phyloP scores from a whole-genome alignment of 768 basidiomycete species.

The Xanthoconium stramineum region DNA sequence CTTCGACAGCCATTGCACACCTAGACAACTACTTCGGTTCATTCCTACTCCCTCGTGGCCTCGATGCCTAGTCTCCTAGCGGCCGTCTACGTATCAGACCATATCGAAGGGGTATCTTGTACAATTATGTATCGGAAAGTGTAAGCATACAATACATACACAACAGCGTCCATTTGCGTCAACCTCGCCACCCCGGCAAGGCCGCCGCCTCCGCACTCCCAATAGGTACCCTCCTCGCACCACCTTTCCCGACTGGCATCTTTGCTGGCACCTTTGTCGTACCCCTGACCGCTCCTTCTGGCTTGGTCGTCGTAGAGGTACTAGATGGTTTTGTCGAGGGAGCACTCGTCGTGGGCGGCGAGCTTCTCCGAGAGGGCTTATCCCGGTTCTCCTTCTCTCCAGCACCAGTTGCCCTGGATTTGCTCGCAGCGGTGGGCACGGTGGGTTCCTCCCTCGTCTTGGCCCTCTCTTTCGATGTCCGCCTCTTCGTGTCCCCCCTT shows the following conservation, averaged over 20 bases:
- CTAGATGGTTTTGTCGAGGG: conserved; percentile 18
- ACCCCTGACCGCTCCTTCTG: conserved; percentile 10
- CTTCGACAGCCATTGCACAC: conserved; percentile 26
- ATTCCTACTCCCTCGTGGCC: conserved; percentile 36
- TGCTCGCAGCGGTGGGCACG: conserved; percentile 15
- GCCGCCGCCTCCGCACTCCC: conserved; percentile 62
- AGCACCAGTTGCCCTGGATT: conserved; percentile 30
- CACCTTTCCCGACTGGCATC: conserved; percentile 39
- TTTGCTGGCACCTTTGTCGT: conserved; percentile 26
- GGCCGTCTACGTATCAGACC: background rate
- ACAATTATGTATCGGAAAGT: conserved; percentile 15
- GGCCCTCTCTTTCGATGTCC: conserved; percentile 37
- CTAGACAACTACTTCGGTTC: conserved; percentile 47
- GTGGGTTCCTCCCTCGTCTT: conserved; percentile 33
- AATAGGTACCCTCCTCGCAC: conserved; percentile 64
- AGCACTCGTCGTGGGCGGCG: conserved; percentile 20
- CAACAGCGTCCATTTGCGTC: conserved; percentile 1
- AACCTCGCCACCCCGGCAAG: conserved; percentile 49
- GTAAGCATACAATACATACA: conserved; percentile 14
- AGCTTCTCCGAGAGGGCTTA: conserved; percentile 30
- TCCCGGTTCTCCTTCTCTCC: conserved; percentile 36
- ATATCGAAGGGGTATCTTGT: conserved; percentile 18
- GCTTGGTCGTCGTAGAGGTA: conserved; percentile 7
- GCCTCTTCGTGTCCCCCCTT: conserved; percentile 9
- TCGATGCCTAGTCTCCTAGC: background rate